Base-by-base conservation (phyloP, 2,329 filamentous ascomycete species). In the Alternaria brassicae region DNA sequence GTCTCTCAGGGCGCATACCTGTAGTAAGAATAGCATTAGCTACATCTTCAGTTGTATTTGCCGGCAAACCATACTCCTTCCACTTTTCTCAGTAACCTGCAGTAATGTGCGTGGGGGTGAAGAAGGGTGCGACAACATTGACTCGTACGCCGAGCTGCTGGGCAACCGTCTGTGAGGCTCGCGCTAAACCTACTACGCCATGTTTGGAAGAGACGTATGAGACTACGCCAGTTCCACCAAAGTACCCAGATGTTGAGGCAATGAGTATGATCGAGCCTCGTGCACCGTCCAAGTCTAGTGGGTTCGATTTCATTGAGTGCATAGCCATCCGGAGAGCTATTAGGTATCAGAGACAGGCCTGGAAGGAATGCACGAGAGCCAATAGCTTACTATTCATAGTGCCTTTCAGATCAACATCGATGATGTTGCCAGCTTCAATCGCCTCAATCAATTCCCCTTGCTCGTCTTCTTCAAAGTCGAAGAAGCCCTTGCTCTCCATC, bases 61-160 rank as follows among this genome's bases (percentile, higher is more conserved):
- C 68, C 1, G 79, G 78, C 45, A 83, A 68, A 0, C 77, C 77
- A 19, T 72, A 69, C 19, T 73, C 69, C 21, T 68, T 66, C 80
- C 80, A 83, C 23, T 65, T 57, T 8, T 74, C 65, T 2, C 74
- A 70, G 53, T 81, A 79, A 2, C 77, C 74, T 13, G 71, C 72
- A 0, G 81, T 79, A 17, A 83, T 78, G 41, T 79, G 74, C 13
- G 81, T 83, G 3, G 80, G 78, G 0, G 81, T 83, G 10, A 82
- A 76, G 68, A 81, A 84, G 1, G 82, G 81, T 8, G 80, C 82
- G n/a, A 84, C 72, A 4, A 78, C 80, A 62, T 83, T 83, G 17
- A 79, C 74, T 12, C 80, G 69, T 4, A 83, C 74, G 13, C 71
- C 68, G 23, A 78, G 71, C 41, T 73, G 63, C 3, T 67, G 60